These are phyloP conservation scores for Fusarium sp. DNA, from an alignment of 2,329 filamentous ascomycete species.

Conservation along the genomic window DNA sequence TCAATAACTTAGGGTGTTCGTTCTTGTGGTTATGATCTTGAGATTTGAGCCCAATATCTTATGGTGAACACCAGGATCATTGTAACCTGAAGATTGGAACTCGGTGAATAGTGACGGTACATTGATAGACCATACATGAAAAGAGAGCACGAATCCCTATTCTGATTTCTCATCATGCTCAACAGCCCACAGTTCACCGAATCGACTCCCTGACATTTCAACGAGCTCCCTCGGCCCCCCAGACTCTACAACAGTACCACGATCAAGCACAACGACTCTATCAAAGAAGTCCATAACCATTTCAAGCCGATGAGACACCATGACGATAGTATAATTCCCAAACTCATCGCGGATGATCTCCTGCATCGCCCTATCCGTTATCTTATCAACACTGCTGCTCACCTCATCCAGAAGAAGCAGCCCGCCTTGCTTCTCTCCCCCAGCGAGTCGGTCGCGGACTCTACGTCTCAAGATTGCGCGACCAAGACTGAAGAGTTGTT, in stretches of 20 bases:
- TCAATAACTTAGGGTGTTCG: no score
- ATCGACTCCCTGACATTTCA: constrained; percentile 45
- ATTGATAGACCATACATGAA: not conserved
- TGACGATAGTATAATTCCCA: constrained; percentile 64
- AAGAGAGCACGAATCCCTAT: not conserved
- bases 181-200: constrained; percentile 51
- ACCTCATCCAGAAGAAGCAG: constrained; percentile 59
- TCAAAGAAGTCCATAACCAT: constrained; percentile 66
- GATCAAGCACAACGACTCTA: constrained; percentile 63
- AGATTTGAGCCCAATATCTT: no score
- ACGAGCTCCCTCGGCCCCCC: constrained; percentile 46
- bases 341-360: constrained; percentile 57
- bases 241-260: constrained; percentile 59
- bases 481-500: constrained; percentile 73
- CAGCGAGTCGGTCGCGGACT: constrained; percentile 32
- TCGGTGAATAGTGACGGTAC: no score
- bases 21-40: no score
- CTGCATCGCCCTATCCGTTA: constrained; percentile 58
- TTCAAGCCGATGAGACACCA: constrained; percentile 60
- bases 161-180: constrained; percentile 27
- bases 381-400: constrained; percentile 57
- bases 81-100: no score
- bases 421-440: constrained; percentile 39
- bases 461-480: constrained; percentile 64
- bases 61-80: no score